Base-by-base conservation (phyloP, 371 early-diverging fungal genomes). In the Mortierella sp. region DNA sequence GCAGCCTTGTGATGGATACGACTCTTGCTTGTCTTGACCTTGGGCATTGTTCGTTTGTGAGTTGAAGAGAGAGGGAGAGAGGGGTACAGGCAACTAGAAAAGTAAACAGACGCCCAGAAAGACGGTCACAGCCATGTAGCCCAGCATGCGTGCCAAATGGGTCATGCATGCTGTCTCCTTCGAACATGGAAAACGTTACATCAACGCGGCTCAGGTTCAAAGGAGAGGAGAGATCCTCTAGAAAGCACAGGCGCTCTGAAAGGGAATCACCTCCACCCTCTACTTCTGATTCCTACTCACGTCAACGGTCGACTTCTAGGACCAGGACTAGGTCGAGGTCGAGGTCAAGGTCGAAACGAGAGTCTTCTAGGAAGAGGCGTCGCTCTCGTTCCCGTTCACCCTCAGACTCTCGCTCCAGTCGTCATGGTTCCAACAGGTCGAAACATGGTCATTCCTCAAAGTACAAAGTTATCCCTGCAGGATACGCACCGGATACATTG, bases 121-220 rank as follows among this genome's bases (percentile, higher is more conserved):
- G n/a, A n/a, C n/a, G n/a, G n/a, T n/a, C n/a, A n/a, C n/a, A n/a
- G n/a, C n/a, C n/a, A n/a, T n/a, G n/a, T n/a, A n/a, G n/a, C n/a
- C n/a, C n/a, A n/a, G n/a, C n/a, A n/a, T n/a, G n/a, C n/a, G n/a
- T n/a, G n/a, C n/a, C n/a, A n/a, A n/a, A n/a, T n/a, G n/a, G n/a
- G n/a, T n/a, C n/a, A n/a, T n/a, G n/a, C n/a, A n/a, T n/a, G n/a
- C n/a, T n/a, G n/a, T 34, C 34, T 34, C 34, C 10, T 10, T 34
- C 10, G n/a, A 43, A 43, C 6, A 99, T 82, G 96, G 96, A 19
- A 96, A 88, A 5, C 95, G 96, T 60, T 97, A 83, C 85, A 94
- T 96, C 80, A 95, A 91, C 84, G 97, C 98, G 79, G 96, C 96
- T 80, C 96, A 98, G 50, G 96, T 95, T 72, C 92, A 97, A 77